These are phyloP conservation scores for Solanum verrucosum DNA, from an alignment of 257 asterid species.

Conservation along the genomic window DNA sequence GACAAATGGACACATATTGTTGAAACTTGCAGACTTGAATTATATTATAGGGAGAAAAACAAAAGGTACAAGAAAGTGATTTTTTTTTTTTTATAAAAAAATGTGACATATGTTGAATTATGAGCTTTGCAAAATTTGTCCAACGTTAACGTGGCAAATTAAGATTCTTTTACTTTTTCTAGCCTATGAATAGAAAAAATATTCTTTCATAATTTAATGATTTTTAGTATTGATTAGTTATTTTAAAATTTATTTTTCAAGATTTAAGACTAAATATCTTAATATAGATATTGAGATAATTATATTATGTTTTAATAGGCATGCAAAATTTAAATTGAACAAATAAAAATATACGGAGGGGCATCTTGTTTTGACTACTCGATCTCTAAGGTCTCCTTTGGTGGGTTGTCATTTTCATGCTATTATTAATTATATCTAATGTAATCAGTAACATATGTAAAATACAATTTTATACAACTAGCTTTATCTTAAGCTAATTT, in stretches of 20 bases:
- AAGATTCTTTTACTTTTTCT: not conserved
- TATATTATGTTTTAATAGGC: too few relatives aligned
- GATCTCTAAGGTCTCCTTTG: not conserved
- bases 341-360: not conserved
- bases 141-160: not conserved
- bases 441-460: not conserved
- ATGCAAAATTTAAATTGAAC: not conserved
- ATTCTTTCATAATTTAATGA: too few relatives aligned
- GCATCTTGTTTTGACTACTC: not conserved
- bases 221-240: too few relatives aligned
- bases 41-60: not conserved
- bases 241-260: too few relatives aligned
- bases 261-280: too few relatives aligned
- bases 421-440: not conserved
- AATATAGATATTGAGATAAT: too few relatives aligned
- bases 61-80: not conserved
- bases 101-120: not conserved
- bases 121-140: not conserved
- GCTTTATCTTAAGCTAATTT: not conserved
- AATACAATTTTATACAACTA: not conserved
- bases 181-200: too few relatives aligned
- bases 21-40: not conserved
- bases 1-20: not conserved
- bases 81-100: not conserved
- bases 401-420: not conserved